Base-by-base conservation (phyloP, 179 eudicot genomes). In the Spinacia oleracea region DNA sequence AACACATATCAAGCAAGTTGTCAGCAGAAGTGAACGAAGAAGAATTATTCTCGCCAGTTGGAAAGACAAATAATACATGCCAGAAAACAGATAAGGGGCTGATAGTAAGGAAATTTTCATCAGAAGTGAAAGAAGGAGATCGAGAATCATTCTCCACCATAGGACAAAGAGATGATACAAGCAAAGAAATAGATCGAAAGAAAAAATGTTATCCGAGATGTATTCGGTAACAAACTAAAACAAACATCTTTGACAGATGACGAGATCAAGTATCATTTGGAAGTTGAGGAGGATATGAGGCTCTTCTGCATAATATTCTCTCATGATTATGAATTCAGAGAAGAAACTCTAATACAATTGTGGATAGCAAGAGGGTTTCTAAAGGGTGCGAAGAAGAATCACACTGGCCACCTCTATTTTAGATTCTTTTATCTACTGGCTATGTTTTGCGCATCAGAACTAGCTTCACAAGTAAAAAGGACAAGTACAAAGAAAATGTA, bases 351-450 rank as follows among this genome's bases (percentile, higher is more conserved):
- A 25, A 12, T 69, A 68, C 68, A 68, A 58, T n/a, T 68, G 23
- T 77, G 80, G 80, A 29, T 34, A 67, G 74, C 80, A 35, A 58
- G 25, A 27, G 74, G 67, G 8, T 56, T 67, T 42, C 32, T 77
- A 51, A n/a, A 70, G 74, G 80, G 51, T 77, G 55, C 53, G 35
- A 40, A 67, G 35, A 77, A 51, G 45, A 38, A 68, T 38, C 6
- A 40, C 11, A 27, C 40, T 35, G 80, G 23, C 23, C n/a, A 77
- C 29, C 25, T 35, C 27, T 77, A 51, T 40, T 67, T 77, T 12
- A 27, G 58, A 15, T 16, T 55, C 65, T 77, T 0, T 10, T 77
- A 40, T n/a, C 55, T 40, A 25, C 38, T 10, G 73, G 48, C 50
- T 27, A 69, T 48, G 53, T 77, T 77, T 0, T 4, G 15, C 18